Evolutionary conservation across 2,329 filamentous ascomycete genomes (phyloP).

Genomic region (Fusarium subtropicale): DNA sequence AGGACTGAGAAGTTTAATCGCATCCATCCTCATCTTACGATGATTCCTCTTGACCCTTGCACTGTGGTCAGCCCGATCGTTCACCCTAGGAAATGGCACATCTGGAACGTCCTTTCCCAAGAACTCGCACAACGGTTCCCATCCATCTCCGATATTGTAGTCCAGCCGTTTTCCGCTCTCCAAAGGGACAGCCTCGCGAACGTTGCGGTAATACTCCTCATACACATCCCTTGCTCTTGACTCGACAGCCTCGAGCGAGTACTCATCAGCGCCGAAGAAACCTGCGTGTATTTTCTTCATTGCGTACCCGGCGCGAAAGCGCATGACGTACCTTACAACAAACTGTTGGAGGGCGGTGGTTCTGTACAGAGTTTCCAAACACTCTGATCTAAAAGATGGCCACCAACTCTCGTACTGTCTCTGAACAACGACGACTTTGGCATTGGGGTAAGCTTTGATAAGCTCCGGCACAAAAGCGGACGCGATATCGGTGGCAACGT

Average conservation of each 20-base stretch:
- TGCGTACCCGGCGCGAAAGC: not conserved
- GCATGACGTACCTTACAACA: not conserved
- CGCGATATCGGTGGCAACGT: conserved; percentile 13
- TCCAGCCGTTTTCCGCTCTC: conserved; percentile 7
- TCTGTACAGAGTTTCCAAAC: not conserved
- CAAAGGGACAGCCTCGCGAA: conserved; percentile 3
- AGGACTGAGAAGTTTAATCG: rapidly evolving
- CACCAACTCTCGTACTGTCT: conserved; percentile 10
- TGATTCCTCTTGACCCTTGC: not conserved
- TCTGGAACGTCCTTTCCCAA: conserved; percentile 15
- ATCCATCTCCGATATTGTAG: conserved; percentile 12
- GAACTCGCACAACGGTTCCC: conserved; percentile 23
- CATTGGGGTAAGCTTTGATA: conserved; percentile 15
- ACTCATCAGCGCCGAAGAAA: not conserved
- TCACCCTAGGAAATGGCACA: conserved; percentile 11
- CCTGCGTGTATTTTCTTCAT: conserved; percentile 17
- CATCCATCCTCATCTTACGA: not conserved
- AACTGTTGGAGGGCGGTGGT: not conserved
- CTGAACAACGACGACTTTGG: conserved; percentile 14
- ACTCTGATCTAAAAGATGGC: not conserved
- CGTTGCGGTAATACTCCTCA: not conserved
- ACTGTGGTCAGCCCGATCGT: conserved; percentile 9
- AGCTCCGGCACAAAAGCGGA: conserved; percentile 7
- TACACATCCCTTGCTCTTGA: not conserved
- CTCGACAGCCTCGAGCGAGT: not conserved